Base-by-base conservation (phyloP, 768 basidiomycete species). In the Kwoniella mangroviensis region DNA sequence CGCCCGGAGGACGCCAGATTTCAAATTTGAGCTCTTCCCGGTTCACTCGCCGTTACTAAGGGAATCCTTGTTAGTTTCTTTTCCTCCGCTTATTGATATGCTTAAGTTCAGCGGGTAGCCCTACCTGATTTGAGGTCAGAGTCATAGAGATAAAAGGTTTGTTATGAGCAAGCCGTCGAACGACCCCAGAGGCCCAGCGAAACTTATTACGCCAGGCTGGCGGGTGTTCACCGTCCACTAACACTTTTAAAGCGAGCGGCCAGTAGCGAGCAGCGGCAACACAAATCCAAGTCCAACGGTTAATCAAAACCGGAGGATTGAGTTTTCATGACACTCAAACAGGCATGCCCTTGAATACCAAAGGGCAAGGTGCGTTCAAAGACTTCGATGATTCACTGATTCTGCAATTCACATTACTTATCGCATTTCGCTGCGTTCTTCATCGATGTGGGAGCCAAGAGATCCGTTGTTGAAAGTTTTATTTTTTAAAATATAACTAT, bases 41-140 rank as follows among this genome's bases (percentile, higher is more conserved):
- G 88, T 90, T 90, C 90, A 89, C 90, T 90, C 88, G 88, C 89
- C 88, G 90, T 89, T 90, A 90, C 90, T 90, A 89, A 87, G 89
- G n/a, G 88, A 90, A 90, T 90, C 90, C 89, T 89, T 87, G 90
- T 90, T 90, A 90, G 89, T 91, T 91, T 90, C 90, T 91, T 91
- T 90, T 90, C 90, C 90, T 90, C 89, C 88, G 87, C 90, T 91
- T 90, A 90, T 89, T 90, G 88, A 90, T 90, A 90, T 90, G 89
- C 90, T 90, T 90, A 90, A 90, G 88, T 90, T 90, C 88, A 89
- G 89, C 87, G 88, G 89, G 90, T 90, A 90, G 86, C 89, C 89
- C 88, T 88, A 87, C 88, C 88, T 88, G 89, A 90, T 89, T 88
- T 89, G 89, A 90, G 89, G 88, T 88, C 89, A 87, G 74, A 71